A percentile compares a stretch with the other conserved stretches of the same genome.
Conservation (phyloP, 768 basidiomycete genomes). For the Mycena sanguinolenta region DNA sequence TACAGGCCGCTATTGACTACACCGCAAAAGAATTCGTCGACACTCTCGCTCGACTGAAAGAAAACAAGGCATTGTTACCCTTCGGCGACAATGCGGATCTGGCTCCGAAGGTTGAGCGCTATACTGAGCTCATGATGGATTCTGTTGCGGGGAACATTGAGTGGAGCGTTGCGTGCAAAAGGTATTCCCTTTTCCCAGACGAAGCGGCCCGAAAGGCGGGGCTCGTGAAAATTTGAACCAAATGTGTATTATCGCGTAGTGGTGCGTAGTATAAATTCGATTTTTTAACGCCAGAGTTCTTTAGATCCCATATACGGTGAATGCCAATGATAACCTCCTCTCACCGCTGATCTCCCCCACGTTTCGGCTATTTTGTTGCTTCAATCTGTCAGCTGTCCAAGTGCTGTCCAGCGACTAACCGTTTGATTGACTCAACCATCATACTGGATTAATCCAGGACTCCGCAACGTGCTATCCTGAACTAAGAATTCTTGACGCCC, state of each 20-base stretch:
- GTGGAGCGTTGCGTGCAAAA: conserved; percentile 39
- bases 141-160: conserved; percentile 38
- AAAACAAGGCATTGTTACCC: conserved; percentile 25
- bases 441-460: too few species aligned
- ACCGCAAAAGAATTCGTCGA: conserved; percentile 30
- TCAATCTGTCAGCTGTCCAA: conserved; percentile 13
- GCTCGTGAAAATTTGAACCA: conserved; percentile 9
- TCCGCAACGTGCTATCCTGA: too few species aligned
- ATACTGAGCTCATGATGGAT: conserved; percentile 38
- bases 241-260: conserved; percentile 5
- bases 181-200: conserved; percentile 35
- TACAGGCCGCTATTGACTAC: conserved; percentile 40
- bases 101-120: conserved; percentile 27
- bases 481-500: background rate
- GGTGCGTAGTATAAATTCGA: conserved; percentile 8
- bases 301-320: background rate
- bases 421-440: conserved; percentile 10
- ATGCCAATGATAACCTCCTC: background rate
- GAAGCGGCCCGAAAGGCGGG: conserved; percentile 30
- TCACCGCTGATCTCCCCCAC: background rate
- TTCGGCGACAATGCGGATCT: conserved; percentile 20
- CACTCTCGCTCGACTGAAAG: conserved; percentile 31
- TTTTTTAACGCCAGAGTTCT: background rate
- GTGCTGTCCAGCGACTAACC: too few species aligned
- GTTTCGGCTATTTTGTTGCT: background rate